Base-by-base conservation (phyloP, 2,329 filamentous ascomycete species). In the Fusarium haematococcum region DNA sequence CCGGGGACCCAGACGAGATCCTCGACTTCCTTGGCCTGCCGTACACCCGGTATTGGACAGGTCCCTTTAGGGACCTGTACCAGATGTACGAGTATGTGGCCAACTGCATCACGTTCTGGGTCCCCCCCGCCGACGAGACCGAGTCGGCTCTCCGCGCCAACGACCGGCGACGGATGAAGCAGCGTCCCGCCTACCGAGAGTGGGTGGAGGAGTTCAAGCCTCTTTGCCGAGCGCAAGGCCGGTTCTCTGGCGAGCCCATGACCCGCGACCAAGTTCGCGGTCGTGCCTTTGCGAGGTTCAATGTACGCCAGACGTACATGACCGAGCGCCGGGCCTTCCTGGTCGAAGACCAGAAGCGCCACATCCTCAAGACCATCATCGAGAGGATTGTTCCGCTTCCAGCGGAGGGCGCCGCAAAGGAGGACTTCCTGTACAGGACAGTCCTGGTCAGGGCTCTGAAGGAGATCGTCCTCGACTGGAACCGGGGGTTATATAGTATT, bases 191-290 rank as follows among this genome's bases (percentile, higher is more conserved):
- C 32, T 95, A 91, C 78, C 83, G 84, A 2, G 79, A 80, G 7
- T 95, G 92, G 87, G 80, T 92, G 6, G 85, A 91, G 1, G 88
- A 91, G 6, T 95, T 90, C 71, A 81, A 93, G n/a, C 90, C 91
- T 0, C 77, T 77, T 3, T 88, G 88, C 67, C 83, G 85, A 2
- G 81, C 81, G 1, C 67, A 84, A 27, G 83, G 83, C 0, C 81
- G 80, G 2, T 86, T 84, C 65, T 58, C 77, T 1, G 59, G 71
- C 25, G 75, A 70, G 35, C 75, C 59, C 0, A 73, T 77, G 2
- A 80, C 79, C 2, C 83, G 91, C 25, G 81, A 87, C 8, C 62
- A 84, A 6, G 84, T 92, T 2, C 86, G 87, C 0, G 76, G 86
- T 0, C 86, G 90, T 59, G 91, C 89, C 0, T 86, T 94, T 32